Conservation (phyloP, 2,329 filamentous ascomycete genomes). For the Pestalotiopsis sp. region DNA sequence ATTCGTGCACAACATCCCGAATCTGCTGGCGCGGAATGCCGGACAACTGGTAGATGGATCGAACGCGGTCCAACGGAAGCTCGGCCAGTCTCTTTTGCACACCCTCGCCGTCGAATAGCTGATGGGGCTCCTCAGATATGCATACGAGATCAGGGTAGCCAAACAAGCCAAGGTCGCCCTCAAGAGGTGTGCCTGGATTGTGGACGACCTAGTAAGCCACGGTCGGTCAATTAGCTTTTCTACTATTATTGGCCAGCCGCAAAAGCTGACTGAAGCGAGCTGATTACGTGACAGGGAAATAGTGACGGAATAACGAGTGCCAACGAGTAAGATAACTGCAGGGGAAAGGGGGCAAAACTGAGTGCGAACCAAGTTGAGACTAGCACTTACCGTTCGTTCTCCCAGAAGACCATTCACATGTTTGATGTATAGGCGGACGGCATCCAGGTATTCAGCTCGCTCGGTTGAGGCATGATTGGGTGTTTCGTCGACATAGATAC, state of each 20-base stretch:
- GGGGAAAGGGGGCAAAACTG: not conserved
- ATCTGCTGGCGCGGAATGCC: not conserved
- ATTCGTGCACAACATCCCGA: not conserved
- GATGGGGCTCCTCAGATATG: constrained; percentile 3
- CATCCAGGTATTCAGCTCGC: not conserved
- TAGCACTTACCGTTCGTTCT: not conserved
- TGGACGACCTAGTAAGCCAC: constrained; percentile 1
- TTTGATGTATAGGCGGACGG: not conserved
- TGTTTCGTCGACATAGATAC: constrained; percentile 6
- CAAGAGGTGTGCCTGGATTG: constrained; percentile 5
- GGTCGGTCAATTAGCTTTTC: not conserved
- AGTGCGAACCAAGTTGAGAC: not conserved
- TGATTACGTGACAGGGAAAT: not conserved
- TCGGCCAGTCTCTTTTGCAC: constrained; percentile 5
- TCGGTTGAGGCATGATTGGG: constrained; percentile 2
- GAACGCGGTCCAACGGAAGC: not conserved
- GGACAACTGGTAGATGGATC: constrained; percentile 7
- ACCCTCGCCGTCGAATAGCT: not conserved
- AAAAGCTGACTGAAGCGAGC: not conserved
- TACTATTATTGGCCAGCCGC: not conserved
- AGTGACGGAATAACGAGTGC: not conserved
- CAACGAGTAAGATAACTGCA: not conserved
- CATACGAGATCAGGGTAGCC: constrained; percentile 4
- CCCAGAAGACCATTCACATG: not conserved
- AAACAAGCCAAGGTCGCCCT: not conserved